These are phyloP conservation scores for Nemania abortiva DNA, from an alignment of 2,329 filamentous ascomycete genomes.

Conservation along the genomic window DNA sequence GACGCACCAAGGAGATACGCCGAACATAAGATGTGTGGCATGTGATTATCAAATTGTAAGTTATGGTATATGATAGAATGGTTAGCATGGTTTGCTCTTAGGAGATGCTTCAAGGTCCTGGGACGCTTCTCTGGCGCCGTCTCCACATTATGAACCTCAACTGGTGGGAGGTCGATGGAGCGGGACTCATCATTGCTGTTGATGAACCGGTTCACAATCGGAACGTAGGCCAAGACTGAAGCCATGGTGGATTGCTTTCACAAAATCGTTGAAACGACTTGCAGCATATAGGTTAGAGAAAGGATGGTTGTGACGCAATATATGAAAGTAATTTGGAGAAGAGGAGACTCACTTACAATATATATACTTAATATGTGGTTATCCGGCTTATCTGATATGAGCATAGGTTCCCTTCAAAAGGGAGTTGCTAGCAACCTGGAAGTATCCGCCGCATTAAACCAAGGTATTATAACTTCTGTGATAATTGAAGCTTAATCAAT, in stretches of 20 bases:
- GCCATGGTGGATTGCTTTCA: conserved; percentile 45
- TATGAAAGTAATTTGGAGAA: conserved; percentile 8
- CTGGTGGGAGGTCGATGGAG: conserved; percentile 71
- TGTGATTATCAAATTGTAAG: conserved; percentile 83
- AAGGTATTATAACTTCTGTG: background rate
- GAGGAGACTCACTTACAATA: conserved; percentile 13
- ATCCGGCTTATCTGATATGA: conserved; percentile 2
- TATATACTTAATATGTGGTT: background rate
- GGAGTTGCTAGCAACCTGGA: no score
- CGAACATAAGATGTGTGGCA: conserved; percentile 83
- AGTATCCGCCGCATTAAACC: no score
- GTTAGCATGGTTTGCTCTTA: conserved; percentile 93
- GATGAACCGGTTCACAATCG: conserved; percentile 56
- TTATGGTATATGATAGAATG: conserved; percentile 85
- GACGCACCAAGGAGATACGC: conserved; percentile 87
- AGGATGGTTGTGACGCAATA: conserved; percentile 24
- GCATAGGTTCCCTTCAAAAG: background rate
- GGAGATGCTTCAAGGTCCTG: conserved; percentile 86
- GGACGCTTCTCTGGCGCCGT: conserved; percentile 81
- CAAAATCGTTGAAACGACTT: background rate
- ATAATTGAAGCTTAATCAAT: background rate
- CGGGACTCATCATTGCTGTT: conserved; percentile 46
- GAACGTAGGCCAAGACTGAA: conserved; percentile 59
- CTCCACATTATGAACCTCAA: conserved; percentile 84
- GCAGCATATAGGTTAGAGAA: background rate